Base-by-base conservation (phyloP, 2,329 filamentous ascomycete genomes). In the Paraconiothyrium brasiliense region DNA sequence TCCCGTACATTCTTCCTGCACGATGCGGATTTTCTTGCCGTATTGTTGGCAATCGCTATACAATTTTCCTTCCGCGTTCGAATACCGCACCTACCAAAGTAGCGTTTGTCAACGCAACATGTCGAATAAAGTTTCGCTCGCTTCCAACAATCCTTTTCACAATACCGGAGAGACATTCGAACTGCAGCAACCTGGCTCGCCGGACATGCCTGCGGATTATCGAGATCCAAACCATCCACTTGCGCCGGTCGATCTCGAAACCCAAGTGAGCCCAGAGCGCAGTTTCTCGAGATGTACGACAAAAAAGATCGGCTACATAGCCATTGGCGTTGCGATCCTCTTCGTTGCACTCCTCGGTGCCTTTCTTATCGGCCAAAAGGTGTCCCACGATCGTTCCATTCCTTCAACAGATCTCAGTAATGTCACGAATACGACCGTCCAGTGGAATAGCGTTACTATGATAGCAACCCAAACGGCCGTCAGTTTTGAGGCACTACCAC, bases 161-260 rank as follows among this genome's bases (percentile, higher is more conserved):
- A 9, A 47, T 16, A n/a, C 44, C 22, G 22, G 16, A 9, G 16
- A 27, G 7, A 27, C 44, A 22, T 16, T 30, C 13, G 44, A 30
- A 24, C 20, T 49, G 47, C 47, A 49, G 27, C 27, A 49, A 34
- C n/a, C 27, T 14, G 47, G 34, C 32, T 22, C 49, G 13, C 16
- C 32, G 4, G 32, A 51, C 5, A 14, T 39, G 20, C 32, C n/a
- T 16, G 49, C 49, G 1, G 49, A 51, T 30, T 51, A 51, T 39
- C 49, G 49, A 32, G 49, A 51, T 39, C 49, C 49, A 24, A 51
- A 51, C 32, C 49, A 39, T 37, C 49, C 49, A 7, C 14, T 51
- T n/a, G 49, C 49, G 22, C 32, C 49, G 2, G 32, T 14, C 7
- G 49, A 51, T 20, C 49, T 51, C n/a, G 49, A 51, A 2, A 37